phyloP scores from a whole-genome alignment of 257 asterid species.

The Capsicum chinense region DNA sequence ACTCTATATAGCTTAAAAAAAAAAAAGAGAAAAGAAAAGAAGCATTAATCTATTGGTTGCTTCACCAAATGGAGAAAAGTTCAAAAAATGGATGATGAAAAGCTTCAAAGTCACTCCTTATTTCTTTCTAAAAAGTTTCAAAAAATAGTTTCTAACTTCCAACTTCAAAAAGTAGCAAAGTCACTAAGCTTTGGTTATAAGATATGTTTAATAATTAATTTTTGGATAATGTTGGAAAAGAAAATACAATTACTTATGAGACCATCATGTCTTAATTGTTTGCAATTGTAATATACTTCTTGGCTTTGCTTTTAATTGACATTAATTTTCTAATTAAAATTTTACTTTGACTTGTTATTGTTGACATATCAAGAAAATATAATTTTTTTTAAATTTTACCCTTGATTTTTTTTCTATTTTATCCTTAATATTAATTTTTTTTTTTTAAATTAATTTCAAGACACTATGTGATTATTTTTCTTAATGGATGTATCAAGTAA shows the following conservation, averaged over 20 bases:
- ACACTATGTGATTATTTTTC: no score
- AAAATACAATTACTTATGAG: background rate
- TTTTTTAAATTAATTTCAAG: no score
- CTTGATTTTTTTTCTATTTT: no score
- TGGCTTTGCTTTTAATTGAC: no score
- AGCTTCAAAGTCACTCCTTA: conserved; percentile 15
- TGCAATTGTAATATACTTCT: no score
- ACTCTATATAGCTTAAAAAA: no score
- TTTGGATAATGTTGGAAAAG: background rate
- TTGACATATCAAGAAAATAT: no score
- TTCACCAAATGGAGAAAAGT: background rate
- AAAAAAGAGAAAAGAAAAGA: background rate
- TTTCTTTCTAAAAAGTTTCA: background rate
- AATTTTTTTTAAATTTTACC: no score
- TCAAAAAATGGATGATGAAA: background rate
- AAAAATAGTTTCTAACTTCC: background rate
- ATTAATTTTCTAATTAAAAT: no score
- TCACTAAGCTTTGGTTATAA: background rate
- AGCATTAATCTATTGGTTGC: background rate
- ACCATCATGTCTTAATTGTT: background rate
- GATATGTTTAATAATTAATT: background rate
- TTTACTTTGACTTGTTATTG: no score
- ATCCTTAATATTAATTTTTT: no score
- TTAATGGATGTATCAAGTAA: no score
- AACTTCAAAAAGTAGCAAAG: conserved; percentile 10